Percentiles rank a stretch among this genome's conserved stretches.
These are phyloP conservation scores for Penicillium manginii DNA, from an alignment of 495 filamentous ascomycete species.

Conservation along the genomic window DNA sequence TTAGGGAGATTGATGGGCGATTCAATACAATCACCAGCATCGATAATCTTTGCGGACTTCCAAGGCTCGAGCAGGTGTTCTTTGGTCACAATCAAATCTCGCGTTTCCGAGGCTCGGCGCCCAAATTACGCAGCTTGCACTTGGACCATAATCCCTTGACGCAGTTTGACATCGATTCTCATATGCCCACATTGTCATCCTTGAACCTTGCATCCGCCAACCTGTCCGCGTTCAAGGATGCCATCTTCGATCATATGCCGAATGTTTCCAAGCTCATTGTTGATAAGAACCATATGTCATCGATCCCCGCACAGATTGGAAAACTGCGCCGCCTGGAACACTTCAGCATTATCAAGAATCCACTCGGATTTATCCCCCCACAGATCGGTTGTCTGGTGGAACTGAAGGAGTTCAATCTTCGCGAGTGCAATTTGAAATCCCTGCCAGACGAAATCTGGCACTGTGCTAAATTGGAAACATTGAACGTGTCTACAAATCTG, in stretches of 20 bases:
- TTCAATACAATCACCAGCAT: slow-evolving; percentile 89
- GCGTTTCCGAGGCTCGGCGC: slow-evolving; percentile 82
- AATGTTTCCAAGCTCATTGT: slow-evolving; percentile 85
- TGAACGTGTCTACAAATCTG: slow-evolving; percentile 95
- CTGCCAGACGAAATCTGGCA: slow-evolving; percentile 94
- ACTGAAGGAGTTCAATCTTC: slow-evolving; percentile 80
- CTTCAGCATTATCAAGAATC: slow-evolving; percentile 92
- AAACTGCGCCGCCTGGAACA: slow-evolving; percentile 82
- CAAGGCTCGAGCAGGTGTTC: slow-evolving; percentile 81
- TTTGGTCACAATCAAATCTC: slow-evolving; percentile 91
- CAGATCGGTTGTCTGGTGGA: slow-evolving; percentile 86
- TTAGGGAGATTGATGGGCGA: slow-evolving; percentile 91
- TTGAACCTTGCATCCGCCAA: slow-evolving; percentile 89
- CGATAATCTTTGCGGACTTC: slow-evolving; percentile 79
- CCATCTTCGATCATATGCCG: slow-evolving; percentile 82
- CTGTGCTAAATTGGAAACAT: slow-evolving; percentile 80
- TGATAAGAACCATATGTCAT: slow-evolving; percentile 94
- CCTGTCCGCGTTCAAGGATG: slow-evolving; percentile 80
- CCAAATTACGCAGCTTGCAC: slow-evolving; percentile 78
- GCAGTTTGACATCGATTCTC: slow-evolving; percentile 78
- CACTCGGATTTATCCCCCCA: slow-evolving; percentile 76
- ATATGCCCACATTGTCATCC: slow-evolving; percentile 78
- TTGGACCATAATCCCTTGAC: slow-evolving; percentile 94
- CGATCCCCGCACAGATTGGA: slow-evolving; percentile 80
- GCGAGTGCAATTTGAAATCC: slow-evolving; percentile 87